Evolutionary conservation across 805 yeast genomes (phyloP), one percentile per base, ranked within the genome.

Genomic region (Lipomyces spencermartinsiae): DNA sequence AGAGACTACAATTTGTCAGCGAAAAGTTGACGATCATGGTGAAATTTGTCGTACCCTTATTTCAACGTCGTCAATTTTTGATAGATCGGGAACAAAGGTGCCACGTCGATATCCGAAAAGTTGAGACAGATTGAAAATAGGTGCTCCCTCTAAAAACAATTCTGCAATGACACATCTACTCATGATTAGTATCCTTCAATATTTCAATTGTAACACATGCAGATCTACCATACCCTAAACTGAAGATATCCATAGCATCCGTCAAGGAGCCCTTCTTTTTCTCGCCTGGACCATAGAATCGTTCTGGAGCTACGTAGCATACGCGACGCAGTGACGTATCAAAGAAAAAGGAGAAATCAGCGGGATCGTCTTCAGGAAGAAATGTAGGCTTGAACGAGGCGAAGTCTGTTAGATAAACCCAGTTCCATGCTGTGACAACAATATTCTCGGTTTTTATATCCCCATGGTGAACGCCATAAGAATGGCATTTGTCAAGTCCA

Each of bases 291-390:
- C 79, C 72, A 29, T 74, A 69, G 74, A 95, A 94, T 71, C 99
- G 81, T 76, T 95, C 99, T 0, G 99, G 99, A 0, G 99, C 98
- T 56, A 95, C 78, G 77, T 94, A 94, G 78, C 99, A 95, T 1
- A 87, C 85, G 74, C 97, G 83, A 71, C 98, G 83, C 76, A 87
- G 91, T 1, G 97, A 90, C 2, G 94, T 91, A 79, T 95, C 98
- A 76, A 93, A 95, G 78, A 89, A 95, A 75, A 94, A 95, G 0
- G 95, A 87, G 74, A 91, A 95, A 70, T 90, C 94, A 12, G 93
- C 90, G 0, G 98, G 98, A 75, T 95, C 94, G 73, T 93, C 95
- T 71, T 91, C 97, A 0, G 98, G 98, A 39, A 95, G 79, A 73
- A 84, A 87, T 0, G 87, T 87, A 0, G 99, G 99, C 78, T 95